Base-by-base conservation (phyloP, 345 rosid species). In the Rhizophora apiculata region DNA sequence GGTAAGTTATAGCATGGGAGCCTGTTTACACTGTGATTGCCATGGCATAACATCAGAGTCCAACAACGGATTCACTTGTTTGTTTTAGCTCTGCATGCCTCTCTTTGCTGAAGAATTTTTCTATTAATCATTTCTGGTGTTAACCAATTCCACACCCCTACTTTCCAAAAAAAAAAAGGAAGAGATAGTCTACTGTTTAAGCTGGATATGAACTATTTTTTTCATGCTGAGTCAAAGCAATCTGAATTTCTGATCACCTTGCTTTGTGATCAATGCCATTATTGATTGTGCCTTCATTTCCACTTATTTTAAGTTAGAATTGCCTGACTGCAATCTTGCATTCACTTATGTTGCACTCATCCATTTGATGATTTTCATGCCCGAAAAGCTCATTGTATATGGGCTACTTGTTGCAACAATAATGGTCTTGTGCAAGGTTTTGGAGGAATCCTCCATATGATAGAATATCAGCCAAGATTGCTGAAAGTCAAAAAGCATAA, bases 1-100 rank as follows among this genome's bases (percentile, higher is more conserved):
- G 97, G 98, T 93, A 68, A 56, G 75, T 11, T 43, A 60, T 48
- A 62, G 22, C 20, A 56, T 22, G 19, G 65, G 26, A 62, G 9
- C 48, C 39, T 34, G 24, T 63, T 5, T 39, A 32, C 2, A 73
- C 11, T 54, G 36, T 60, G 32, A 15, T 31, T 65, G 43, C 18
- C 54, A 10, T 60, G 34, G 57, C 62, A 36, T 27, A 36, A 34
- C 39, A 24, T 34, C 1, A 51, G 26, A 55, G 24, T 49, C 59
- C n/a, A 48, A 55, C 22, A 39, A 29, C 30, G 43, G 26, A 30
- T 55, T n/a, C 1, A 3, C 3, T 18, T n/a, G 6, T 53, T 53
- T 39, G 6, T 69, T 18, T 31, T 36, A 26, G 51, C 9, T 34
- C 53, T 20, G 46, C 13, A 0, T 68, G 18, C 49, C 19, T 43